These are phyloP conservation scores for Penicillium sp. DNA, from an alignment of 2,329 filamentous ascomycete genomes.

Conservation along the genomic window DNA sequence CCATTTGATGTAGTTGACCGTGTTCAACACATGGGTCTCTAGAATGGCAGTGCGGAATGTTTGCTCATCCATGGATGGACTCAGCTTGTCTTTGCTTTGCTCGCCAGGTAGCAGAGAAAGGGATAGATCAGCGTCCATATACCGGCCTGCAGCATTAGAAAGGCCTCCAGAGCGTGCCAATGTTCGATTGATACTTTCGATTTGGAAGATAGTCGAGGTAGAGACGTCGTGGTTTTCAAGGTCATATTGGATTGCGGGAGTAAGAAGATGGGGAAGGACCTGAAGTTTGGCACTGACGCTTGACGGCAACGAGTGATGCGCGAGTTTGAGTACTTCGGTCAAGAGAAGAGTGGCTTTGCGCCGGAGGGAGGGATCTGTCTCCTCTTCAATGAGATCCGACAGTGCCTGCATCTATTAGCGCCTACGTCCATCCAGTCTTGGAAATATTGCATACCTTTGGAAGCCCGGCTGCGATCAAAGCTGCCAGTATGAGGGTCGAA, in stretches of 20 bases:
- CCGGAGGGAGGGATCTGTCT: constrained; percentile 55
- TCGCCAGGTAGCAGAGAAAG: constrained; percentile 37
- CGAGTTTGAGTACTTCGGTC: constrained; percentile 83
- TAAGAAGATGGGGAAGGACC: constrained; percentile 78
- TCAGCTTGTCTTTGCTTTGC: constrained; percentile 52
- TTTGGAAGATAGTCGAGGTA: constrained; percentile 90
- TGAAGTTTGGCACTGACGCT: constrained; percentile 80
- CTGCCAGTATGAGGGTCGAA: constrained; percentile 77
- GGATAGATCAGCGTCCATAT: constrained; percentile 45
- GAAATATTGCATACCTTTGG: constrained; percentile 41
- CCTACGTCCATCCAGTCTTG: not conserved
- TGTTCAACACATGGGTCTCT: constrained; percentile 78
- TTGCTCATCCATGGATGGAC: constrained; percentile 58
- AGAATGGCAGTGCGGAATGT: constrained; percentile 58
- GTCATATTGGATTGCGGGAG: constrained; percentile 66
- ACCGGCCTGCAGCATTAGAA: constrained; percentile 36
- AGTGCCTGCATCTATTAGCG: constrained; percentile 37
- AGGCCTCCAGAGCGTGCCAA: constrained; percentile 69
- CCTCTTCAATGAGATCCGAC: constrained; percentile 48
- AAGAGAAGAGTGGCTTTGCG: constrained; percentile 87
- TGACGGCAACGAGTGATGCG: constrained; percentile 76
- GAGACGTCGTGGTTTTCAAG: constrained; percentile 71
- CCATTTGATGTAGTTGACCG: constrained; percentile 91
- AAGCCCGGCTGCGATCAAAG: constrained; percentile 77
- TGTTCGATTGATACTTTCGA: constrained; percentile 93